A percentile compares a stretch with the other conserved stretches of the same genome.
phyloP scores from a whole-genome alignment of 2,329 filamentous ascomycete genomes.

The Colletotrichum liriopes region DNA sequence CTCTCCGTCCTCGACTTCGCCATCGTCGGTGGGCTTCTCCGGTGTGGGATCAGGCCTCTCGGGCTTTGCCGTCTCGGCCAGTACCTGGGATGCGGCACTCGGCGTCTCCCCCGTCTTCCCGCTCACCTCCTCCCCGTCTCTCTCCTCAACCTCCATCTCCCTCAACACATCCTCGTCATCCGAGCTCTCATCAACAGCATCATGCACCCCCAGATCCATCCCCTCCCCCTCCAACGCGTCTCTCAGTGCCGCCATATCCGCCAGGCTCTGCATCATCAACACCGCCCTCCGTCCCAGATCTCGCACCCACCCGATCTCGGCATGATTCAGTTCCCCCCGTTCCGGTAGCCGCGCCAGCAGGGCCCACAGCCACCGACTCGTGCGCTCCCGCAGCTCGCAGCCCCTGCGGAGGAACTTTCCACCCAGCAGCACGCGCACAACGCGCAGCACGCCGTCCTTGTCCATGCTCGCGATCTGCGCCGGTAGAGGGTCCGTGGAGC shows the following conservation, averaged over 20 bases:
- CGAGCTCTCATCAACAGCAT: slow-evolving; percentile 63
- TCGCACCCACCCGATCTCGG: slow-evolving; percentile 82
- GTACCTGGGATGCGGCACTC: background rate
- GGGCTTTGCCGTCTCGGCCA: slow-evolving; percentile 33
- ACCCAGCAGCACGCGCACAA: slow-evolving; percentile 77
- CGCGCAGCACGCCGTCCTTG: slow-evolving; percentile 75
- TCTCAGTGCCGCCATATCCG: slow-evolving; percentile 66
- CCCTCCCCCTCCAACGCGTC: slow-evolving; percentile 60
- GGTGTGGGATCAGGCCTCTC: slow-evolving; percentile 39
- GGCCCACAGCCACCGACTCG: slow-evolving; percentile 90
- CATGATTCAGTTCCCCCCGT: slow-evolving; percentile 80
- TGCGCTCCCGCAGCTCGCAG: slow-evolving; percentile 73
- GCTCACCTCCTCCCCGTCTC: slow-evolving; percentile 46
- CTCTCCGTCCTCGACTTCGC: slow-evolving; percentile 34
- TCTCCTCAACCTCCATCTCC: slow-evolving; percentile 51
- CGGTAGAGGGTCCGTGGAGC: slow-evolving; percentile 69
- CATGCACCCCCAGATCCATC: slow-evolving; percentile 57
- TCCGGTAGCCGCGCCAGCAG: slow-evolving; percentile 83
- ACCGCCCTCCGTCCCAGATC: slow-evolving; percentile 86
- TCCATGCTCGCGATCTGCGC: slow-evolving; percentile 76
- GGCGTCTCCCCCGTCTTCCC: slow-evolving; percentile 30
- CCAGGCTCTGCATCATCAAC: slow-evolving; percentile 68
- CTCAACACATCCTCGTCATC: slow-evolving; percentile 57
- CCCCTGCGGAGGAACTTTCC: slow-evolving; percentile 75
- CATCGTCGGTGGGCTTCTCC: slow-evolving; percentile 46